Evolutionary conservation across 1,284 basidiomycete species (phyloP).

Genomic region (Tremellales sp.): DNA sequence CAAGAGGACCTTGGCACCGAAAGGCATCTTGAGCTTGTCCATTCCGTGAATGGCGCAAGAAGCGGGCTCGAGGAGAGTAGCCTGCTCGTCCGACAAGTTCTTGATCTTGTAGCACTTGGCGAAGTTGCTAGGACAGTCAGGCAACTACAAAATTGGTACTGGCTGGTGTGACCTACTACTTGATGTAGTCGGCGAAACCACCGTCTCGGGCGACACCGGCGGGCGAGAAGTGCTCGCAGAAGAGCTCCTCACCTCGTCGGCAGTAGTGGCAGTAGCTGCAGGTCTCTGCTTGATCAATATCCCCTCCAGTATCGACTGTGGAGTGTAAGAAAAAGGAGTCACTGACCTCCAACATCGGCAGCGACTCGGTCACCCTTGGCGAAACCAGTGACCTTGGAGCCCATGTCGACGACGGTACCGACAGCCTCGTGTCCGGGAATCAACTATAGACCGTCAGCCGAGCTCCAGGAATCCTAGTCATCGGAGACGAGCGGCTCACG

Average conservation of each 20-base stretch:
- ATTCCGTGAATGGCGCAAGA: constrained; percentile 84
- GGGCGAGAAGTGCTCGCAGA: constrained; percentile 71
- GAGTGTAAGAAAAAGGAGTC: constrained; percentile 8
- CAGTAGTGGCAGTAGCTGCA: constrained; percentile 80
- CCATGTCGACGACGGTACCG: constrained; percentile 63
- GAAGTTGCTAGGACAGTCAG: constrained; percentile 44
- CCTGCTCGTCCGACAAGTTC: constrained; percentile 80
- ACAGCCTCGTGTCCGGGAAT: constrained; percentile 80
- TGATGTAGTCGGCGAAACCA: constrained; percentile 82
- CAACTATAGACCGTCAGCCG: constrained; percentile 52
- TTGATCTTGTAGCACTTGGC: constrained; percentile 77
- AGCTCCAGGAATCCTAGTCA: background rate
- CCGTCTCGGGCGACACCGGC: constrained; percentile 71
- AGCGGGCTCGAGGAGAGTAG: constrained; percentile 80
- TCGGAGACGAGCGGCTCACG: constrained; percentile 15
- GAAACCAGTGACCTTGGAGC: constrained; percentile 67
- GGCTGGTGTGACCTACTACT: constrained; percentile 56
- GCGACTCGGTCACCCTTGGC: constrained; percentile 69
- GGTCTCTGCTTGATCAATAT: constrained; percentile 16
- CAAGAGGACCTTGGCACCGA: constrained; percentile 72
- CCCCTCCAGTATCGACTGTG: background rate
- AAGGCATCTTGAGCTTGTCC: constrained; percentile 71
- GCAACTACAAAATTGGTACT: background rate
- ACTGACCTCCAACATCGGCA: constrained; percentile 59
- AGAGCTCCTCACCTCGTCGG: constrained; percentile 66